Evolutionary conservation across 2,329 filamentous ascomycete genomes (phyloP), one percentile per base, ranked within the genome.

Genomic region (Fusarium drepaniforme): DNA sequence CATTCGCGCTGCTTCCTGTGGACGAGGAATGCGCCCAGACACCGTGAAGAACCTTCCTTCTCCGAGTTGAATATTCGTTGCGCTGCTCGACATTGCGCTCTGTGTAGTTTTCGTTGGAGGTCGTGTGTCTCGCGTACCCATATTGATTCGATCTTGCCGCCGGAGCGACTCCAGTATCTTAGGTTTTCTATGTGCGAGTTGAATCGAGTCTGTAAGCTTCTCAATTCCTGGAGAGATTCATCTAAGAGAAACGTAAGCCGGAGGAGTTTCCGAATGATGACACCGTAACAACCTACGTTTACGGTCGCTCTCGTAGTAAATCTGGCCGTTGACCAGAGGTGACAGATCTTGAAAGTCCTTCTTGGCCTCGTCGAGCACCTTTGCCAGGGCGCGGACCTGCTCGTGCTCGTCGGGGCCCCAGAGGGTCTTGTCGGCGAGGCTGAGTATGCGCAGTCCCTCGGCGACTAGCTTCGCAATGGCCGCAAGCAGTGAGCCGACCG

Each of bases 381-480:
- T 83, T 76, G 90, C 87, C 64, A 91, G 83, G 59, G 88, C 86
- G 67, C 86, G 87, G 67, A 88, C 80, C 82, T 91, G 90, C 78
- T 91, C 89, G 78, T 89, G 87, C 83, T 91, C 89, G 84, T 90
- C 89, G 25, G 85, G 83, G 0, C 86, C 88, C 90, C 90, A 91
- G 71, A 88, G 86, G 53, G 86, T 85, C 82, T 90, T 90, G 81
- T 91, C 89, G 76, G 89, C 86, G 75, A 89, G 85, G 82, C 85
- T 85, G 78, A 91, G 83, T 75, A 87, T 87, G 78, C 88, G 88
- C 75, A 90, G 81, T 68, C 85, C 86, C 74, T 90, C 87, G 78
- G 84, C 85, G 76, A 91, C 80, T 63, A 86, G 84, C 72, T 85
- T 88, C 76, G 89, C 90, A 81, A 91, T 90, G 82, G 84, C 84